phyloP scores from a whole-genome alignment of 163 green algal genomes.

The Scenedesmus sp. region DNA sequence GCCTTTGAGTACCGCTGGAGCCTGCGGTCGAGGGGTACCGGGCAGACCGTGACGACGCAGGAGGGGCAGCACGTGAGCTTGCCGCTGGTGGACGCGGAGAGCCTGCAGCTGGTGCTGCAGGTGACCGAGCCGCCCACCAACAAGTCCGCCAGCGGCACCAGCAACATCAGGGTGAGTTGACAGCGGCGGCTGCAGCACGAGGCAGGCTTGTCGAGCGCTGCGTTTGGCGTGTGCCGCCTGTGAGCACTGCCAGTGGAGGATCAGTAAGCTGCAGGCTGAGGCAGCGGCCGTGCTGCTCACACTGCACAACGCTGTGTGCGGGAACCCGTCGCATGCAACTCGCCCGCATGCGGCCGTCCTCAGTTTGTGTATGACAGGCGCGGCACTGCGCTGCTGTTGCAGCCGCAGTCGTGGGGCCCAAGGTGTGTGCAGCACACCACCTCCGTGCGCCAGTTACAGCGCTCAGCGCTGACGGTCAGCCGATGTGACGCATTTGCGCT shows the following conservation, averaged over 20 bases:
- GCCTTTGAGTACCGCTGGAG: conserved; percentile 40
- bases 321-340: not conserved
- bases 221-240: not conserved
- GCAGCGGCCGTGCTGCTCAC: not conserved
- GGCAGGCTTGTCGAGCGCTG: not conserved
- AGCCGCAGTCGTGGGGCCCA: too few species aligned
- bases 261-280: not conserved
- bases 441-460: too few species aligned
- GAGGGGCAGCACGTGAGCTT: conserved; percentile 21
- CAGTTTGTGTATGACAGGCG: too few species aligned
- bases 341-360: not conserved
- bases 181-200: not conserved
- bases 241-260: not conserved
- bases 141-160: conserved; percentile 14
- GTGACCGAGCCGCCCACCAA: conserved; percentile 1
- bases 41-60: conserved; percentile 33
- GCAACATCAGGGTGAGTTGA: conserved; percentile 34
- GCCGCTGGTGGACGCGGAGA: conserved; percentile 3
- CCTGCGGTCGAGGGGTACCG: not conserved
- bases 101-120: conserved; percentile 34
- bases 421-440: too few species aligned
- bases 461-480: too few species aligned
- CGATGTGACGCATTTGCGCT: too few species aligned
- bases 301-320: not conserved
- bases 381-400: not conserved